A percentile compares a stretch with the other conserved stretches of the same genome.
These are phyloP conservation scores for Rhodosporidiobolus sp. DNA, from an alignment of 768 basidiomycete genomes.

Conservation along the genomic window DNA sequence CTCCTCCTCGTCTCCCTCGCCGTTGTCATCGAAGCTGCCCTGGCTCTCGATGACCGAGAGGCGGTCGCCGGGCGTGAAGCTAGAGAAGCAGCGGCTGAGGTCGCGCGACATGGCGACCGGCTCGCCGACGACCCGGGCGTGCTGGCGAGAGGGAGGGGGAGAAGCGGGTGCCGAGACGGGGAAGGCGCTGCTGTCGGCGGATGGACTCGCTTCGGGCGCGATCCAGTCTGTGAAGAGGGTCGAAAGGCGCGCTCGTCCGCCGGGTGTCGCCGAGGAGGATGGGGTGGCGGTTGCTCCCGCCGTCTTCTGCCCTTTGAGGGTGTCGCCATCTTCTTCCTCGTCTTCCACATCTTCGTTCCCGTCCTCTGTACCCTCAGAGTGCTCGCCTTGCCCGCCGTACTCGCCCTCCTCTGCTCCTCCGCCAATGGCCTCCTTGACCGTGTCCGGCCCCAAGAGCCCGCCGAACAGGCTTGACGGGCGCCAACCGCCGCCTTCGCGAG, in stretches of 20 bases:
- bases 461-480: conserved; percentile 71
- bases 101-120: conserved; percentile 34
- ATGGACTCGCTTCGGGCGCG: conserved; percentile 8
- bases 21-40: background rate
- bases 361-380: too few relatives aligned
- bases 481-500: conserved; percentile 57
- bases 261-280: background rate
- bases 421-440: conserved; percentile 50
- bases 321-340: conserved; percentile 50
- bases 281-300: background rate
- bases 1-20: conserved; percentile 48
- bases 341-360: conserved; percentile 53
- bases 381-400: background rate
- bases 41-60: conserved; percentile 31
- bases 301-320: conserved; percentile 35
- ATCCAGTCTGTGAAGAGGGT: conserved; percentile 42
- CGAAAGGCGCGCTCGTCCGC: conserved; percentile 33
- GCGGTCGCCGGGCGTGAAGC: conserved; percentile 15
- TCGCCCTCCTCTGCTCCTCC: conserved; percentile 49
- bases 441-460: conserved; percentile 51
- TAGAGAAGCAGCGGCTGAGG: conserved; percentile 27
- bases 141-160: background rate
- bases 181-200: background rate
- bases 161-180: background rate
- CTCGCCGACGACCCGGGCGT: conserved; percentile 34